A percentile compares a stretch with the other conserved stretches of the same genome.
Conservation (phyloP, 768 basidiomycete genomes). For the Phlebiopsis flavidoalba region DNA sequence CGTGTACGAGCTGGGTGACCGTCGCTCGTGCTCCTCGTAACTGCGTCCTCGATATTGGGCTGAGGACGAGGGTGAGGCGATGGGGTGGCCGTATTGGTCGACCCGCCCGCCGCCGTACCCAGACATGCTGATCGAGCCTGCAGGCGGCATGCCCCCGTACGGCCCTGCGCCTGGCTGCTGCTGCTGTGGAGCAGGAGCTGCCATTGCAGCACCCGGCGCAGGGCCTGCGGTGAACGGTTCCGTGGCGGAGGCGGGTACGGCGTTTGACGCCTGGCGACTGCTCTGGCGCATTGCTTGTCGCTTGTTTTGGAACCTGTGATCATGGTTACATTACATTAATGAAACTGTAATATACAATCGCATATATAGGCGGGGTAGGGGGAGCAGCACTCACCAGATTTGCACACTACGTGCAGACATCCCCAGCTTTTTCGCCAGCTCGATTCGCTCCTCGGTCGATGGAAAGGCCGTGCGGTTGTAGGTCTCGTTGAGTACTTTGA, state of each 20-base stretch:
- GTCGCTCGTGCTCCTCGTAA: slow-evolving; percentile 19
- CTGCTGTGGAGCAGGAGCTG: slow-evolving; percentile 3
- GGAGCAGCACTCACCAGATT: slow-evolving; percentile 56
- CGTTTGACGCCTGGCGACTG: slow-evolving; percentile 54
- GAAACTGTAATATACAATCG: slow-evolving; percentile 13
- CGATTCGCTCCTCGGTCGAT: slow-evolving; percentile 80
- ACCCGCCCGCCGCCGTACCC: slow-evolving; percentile 14
- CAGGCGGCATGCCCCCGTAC: slow-evolving; percentile 5
- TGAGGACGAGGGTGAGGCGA: slow-evolving; percentile 19
- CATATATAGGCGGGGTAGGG: slow-evolving; percentile 6
- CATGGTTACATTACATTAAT: slow-evolving; percentile 15
- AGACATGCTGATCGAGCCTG: slow-evolving; percentile 12
- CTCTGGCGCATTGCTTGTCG: slow-evolving; percentile 79
- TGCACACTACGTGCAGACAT: slow-evolving; percentile 86
- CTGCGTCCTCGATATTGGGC: slow-evolving; percentile 19
- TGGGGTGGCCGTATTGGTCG: slow-evolving; percentile 14
- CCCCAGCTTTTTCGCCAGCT: slow-evolving; percentile 68
- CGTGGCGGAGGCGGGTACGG: slow-evolving; percentile 27
- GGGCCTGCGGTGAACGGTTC: slow-evolving; percentile 18
- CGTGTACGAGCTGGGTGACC: slow-evolving; percentile 10
- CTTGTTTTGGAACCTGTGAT: slow-evolving; percentile 80
- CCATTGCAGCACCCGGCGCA: slow-evolving; percentile 13
- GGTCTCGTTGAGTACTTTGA: slow-evolving; percentile 76
- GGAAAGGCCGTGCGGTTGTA: slow-evolving; percentile 82
- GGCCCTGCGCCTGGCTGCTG: slow-evolving; percentile 3